Percentiles rank a stretch among this genome's conserved stretches.
These are phyloP conservation scores for Podospora pseudoanserina DNA, from an alignment of 495 filamentous ascomycete species.

Conservation along the genomic window DNA sequence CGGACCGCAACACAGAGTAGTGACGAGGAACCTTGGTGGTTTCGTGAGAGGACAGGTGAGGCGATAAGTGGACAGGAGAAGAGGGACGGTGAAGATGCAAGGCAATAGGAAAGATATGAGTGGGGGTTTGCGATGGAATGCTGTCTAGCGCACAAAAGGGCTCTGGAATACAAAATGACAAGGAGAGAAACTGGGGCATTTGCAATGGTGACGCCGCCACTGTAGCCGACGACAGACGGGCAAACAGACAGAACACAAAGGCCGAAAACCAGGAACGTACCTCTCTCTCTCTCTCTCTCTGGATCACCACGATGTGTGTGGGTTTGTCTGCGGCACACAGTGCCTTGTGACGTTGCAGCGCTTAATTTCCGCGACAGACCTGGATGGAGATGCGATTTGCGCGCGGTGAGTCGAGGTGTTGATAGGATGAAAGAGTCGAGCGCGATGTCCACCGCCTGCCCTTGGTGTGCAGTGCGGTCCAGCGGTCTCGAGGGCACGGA, in stretches of 20 bases:
- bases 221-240: background rate
- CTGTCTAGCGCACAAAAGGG: conserved; percentile 4
- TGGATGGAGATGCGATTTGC: conserved; percentile 13
- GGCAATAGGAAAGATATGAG: background rate
- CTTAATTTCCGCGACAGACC: conserved; percentile 29
- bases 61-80: background rate
- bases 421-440: conserved; percentile 10
- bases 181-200: background rate
- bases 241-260: background rate
- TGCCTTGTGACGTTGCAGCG: conserved; percentile 28
- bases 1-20: background rate
- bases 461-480: conserved; percentile 7
- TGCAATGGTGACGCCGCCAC: conserved; percentile 2
- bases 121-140: conserved; percentile 2
- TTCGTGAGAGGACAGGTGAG: background rate
- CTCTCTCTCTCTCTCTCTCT: background rate
- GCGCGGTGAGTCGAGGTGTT: conserved; percentile 9
- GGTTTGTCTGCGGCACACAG: conserved; percentile 10
- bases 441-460: background rate
- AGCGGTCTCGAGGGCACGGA: conserved; percentile 14
- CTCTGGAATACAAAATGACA: conserved; percentile 1
- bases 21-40: background rate
- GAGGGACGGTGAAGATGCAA: background rate
- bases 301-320: background rate
- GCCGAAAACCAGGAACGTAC: background rate